Conservation (phyloP, 2,329 filamentous ascomycete species). For the Lachnellula suecica region DNA sequence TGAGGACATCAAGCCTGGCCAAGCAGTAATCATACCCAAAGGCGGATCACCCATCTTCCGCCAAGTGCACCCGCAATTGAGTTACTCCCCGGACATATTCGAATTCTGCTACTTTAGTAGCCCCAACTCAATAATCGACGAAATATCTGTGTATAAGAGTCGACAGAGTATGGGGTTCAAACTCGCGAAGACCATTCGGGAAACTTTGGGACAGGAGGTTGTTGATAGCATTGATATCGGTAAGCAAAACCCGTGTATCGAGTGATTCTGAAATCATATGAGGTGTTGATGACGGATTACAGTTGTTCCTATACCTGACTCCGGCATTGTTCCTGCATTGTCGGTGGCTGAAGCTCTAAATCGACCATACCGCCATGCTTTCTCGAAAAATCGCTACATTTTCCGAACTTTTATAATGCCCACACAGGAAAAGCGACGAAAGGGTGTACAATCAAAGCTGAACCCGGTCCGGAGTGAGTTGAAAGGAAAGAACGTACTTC, state of each 20-base stretch:
- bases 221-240: slow-evolving; percentile 70
- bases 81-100: slow-evolving; percentile 79
- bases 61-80: slow-evolving; percentile 64
- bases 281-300: neutral
- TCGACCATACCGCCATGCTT: slow-evolving; percentile 77
- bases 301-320: slow-evolving; percentile 3
- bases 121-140: slow-evolving; percentile 76
- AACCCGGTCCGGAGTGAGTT: slow-evolving; percentile 83
- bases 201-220: slow-evolving; percentile 63
- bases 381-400: slow-evolving; percentile 84
- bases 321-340: slow-evolving; percentile 2
- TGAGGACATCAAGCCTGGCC: slow-evolving; percentile 71
- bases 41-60: slow-evolving; percentile 68
- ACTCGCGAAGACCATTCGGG: slow-evolving; percentile 68
- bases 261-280: neutral
- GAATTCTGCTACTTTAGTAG: slow-evolving; percentile 83
- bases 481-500: slow-evolving; percentile 69
- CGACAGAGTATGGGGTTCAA: slow-evolving; percentile 81
- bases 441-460: slow-evolving; percentile 82
- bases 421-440: slow-evolving; percentile 72
- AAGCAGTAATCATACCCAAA: slow-evolving; percentile 81
- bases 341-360: neutral
- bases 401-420: slow-evolving; percentile 84
- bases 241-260: neutral
- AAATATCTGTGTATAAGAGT: slow-evolving; percentile 78